Evolutionary conservation across 345 rosid genomes (phyloP).

Genomic region (Arabidopsis arenosa): DNA sequence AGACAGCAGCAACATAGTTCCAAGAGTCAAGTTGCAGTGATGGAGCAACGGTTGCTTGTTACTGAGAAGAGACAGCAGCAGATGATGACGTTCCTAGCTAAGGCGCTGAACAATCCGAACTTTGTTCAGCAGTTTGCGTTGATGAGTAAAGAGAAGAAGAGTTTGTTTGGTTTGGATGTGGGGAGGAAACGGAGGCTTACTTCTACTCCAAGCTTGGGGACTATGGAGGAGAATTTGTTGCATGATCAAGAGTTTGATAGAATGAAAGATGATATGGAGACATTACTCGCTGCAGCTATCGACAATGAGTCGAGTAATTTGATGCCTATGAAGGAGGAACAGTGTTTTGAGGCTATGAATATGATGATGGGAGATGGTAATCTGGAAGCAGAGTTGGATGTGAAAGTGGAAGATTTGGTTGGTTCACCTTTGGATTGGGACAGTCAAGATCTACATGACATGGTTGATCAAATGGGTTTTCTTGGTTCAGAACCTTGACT

Average conservation of each 20-base stretch:
- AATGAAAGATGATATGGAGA: slow-evolving; percentile 56
- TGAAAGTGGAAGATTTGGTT: slow-evolving; percentile 61
- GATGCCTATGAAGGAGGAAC: slow-evolving; percentile 39
- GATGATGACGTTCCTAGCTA: slow-evolving; percentile 76
- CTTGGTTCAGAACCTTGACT: slow-evolving; percentile 59
- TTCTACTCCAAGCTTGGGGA: slow-evolving; percentile 55
- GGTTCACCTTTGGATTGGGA: slow-evolving; percentile 58
- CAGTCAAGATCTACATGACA: slow-evolving; percentile 58
- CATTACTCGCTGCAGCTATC: slow-evolving; percentile 51
- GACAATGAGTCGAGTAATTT: slow-evolving; percentile 58
- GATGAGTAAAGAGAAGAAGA: slow-evolving; percentile 50
- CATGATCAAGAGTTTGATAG: slow-evolving; percentile 33
- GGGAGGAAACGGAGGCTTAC: slow-evolving; percentile 69
- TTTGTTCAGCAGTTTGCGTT: slow-evolving; percentile 58
- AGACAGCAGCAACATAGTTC: slow-evolving; percentile 79
- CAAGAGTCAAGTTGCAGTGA: slow-evolving; percentile 49
- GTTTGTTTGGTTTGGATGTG: slow-evolving; percentile 44
- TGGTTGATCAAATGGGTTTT: slow-evolving; percentile 73
- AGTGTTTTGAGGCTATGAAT: slow-evolving; percentile 51
- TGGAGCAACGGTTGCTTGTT: slow-evolving; percentile 58
- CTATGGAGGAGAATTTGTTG: slow-evolving; percentile 46
- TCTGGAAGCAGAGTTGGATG: slow-evolving; percentile 53
- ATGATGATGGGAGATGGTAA: slow-evolving; percentile 58
- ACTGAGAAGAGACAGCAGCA: slow-evolving; percentile 81
- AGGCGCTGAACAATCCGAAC: slow-evolving; percentile 60